These are phyloP conservation scores for Syncephalastrum racemosum DNA, from an alignment of 371 early-diverging fungal species.

Conservation along the genomic window DNA sequence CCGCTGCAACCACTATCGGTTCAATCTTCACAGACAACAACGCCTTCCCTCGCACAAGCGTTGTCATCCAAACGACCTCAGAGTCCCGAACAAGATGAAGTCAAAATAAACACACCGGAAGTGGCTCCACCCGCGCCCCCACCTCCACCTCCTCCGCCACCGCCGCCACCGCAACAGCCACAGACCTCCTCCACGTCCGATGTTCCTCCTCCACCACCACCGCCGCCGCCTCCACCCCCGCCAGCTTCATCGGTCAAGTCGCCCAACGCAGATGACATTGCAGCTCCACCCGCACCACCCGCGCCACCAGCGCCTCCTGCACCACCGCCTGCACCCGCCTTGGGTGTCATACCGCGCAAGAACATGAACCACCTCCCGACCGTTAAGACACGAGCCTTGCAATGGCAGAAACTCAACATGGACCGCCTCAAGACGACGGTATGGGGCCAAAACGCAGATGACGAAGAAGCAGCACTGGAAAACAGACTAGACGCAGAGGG, in stretches of 20 bases:
- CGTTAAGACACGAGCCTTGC: slow-evolving; percentile 76
- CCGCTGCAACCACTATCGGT: slow-evolving; percentile 8
- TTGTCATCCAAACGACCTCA: neutral
- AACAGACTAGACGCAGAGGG: slow-evolving; percentile 53
- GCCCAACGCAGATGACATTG: slow-evolving; percentile 4
- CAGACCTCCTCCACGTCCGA: slow-evolving; percentile 14
- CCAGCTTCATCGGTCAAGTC: neutral
- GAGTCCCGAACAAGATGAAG: neutral
- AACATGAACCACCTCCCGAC: slow-evolving; percentile 62
- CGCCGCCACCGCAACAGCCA: slow-evolving; percentile 21
- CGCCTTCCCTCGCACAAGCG: no score
- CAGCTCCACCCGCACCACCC: slow-evolving; percentile 15
- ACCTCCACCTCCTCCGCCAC: slow-evolving; percentile 16
- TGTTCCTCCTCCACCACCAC: slow-evolving; percentile 27
- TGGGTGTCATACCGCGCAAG: slow-evolving; percentile 42
- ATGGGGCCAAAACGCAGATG: slow-evolving; percentile 41
- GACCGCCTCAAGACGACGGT: slow-evolving; percentile 57
- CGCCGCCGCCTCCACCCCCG: slow-evolving; percentile 38
- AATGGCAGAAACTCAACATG: slow-evolving; percentile 84
- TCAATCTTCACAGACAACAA: neutral
- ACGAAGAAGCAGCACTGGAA: slow-evolving; percentile 49
- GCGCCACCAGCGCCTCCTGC: slow-evolving; percentile 3
- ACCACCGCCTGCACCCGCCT: slow-evolving; percentile 10
- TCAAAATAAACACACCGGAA: slow-evolving; percentile 1
- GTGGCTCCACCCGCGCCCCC: slow-evolving; percentile 5